Evolutionary conservation across 2,329 filamentous ascomycete genomes (phyloP).

Genomic region (Phaeosphaeria sp.): DNA sequence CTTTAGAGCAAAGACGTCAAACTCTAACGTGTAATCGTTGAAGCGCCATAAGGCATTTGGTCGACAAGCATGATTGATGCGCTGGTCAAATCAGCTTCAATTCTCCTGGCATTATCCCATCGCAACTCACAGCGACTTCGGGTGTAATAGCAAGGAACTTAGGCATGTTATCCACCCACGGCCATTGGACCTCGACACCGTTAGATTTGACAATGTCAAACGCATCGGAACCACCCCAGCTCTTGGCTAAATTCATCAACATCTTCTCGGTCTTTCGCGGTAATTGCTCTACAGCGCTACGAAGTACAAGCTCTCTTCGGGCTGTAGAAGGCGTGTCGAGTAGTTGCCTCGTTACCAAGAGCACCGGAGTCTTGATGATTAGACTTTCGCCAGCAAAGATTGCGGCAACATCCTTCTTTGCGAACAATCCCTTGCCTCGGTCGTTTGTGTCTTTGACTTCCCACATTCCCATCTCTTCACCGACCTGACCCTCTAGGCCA

Average conservation of each 20-base stretch:
- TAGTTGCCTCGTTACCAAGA: slow-evolving; percentile 26
- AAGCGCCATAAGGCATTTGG: slow-evolving; percentile 44
- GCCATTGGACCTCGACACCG: slow-evolving; percentile 27
- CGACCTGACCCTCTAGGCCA: slow-evolving; percentile 12
- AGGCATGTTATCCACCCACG: slow-evolving; percentile 26
- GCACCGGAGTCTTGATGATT: slow-evolving; percentile 31
- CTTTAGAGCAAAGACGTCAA: slow-evolving; percentile 36
- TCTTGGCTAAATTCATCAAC: slow-evolving; percentile 23
- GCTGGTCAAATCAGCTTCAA: slow-evolving; percentile 14
- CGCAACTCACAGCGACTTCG: slow-evolving; percentile 37
- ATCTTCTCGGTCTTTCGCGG: slow-evolving; percentile 23
- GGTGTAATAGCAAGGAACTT: slow-evolving; percentile 32
- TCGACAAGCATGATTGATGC: slow-evolving; percentile 46
- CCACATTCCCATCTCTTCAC: slow-evolving; percentile 25
- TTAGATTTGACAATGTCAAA: slow-evolving; percentile 37
- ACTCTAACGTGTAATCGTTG: slow-evolving; percentile 33
- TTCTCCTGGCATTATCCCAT: neutral
- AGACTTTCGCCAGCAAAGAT: slow-evolving; percentile 33
- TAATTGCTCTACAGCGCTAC: slow-evolving; percentile 30
- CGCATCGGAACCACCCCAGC: slow-evolving; percentile 19
- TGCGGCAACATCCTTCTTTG: slow-evolving; percentile 17
- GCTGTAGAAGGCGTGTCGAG: slow-evolving; percentile 12
- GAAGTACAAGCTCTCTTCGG: slow-evolving; percentile 19
- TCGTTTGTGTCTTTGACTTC: slow-evolving; percentile 27
- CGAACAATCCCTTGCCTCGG: slow-evolving; percentile 37